Conservation (phyloP, 2,329 filamentous ascomycete genomes). For the Bipolaris zeicola region DNA sequence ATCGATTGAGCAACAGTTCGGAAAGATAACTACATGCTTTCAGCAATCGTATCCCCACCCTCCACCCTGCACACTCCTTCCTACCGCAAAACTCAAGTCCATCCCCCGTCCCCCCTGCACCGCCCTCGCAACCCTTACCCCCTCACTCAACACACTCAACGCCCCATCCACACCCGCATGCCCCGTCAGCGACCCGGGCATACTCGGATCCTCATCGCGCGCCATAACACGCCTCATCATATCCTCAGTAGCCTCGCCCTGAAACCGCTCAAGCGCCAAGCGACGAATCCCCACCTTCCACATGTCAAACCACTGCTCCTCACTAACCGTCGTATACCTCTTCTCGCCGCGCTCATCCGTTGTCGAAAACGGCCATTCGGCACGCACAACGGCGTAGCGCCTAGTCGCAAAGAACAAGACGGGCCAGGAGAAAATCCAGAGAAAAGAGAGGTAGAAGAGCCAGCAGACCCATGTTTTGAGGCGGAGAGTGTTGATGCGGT, state of each 20-base stretch:
- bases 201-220: constrained; percentile 53
- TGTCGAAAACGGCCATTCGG: constrained; percentile 64
- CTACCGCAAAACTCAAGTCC: constrained; percentile 11
- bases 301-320: constrained; percentile 64
- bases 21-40: background rate
- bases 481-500: constrained; percentile 68
- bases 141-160: constrained; percentile 42
- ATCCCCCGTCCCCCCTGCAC: constrained; percentile 23
- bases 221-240: constrained; percentile 37
- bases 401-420: constrained; percentile 70
- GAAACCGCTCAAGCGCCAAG: constrained; percentile 63
- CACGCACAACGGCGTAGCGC: constrained; percentile 67
- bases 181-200: constrained; percentile 39
- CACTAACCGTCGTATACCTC: constrained; percentile 57
- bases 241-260: constrained; percentile 60
- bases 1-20: too few relatives aligned
- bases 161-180: constrained; percentile 40
- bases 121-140: constrained; percentile 40
- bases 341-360: constrained; percentile 43
- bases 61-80: constrained; percentile 31
- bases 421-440: constrained; percentile 75
- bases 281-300: constrained; percentile 66
- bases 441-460: constrained; percentile 69
- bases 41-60: constrained; percentile 45
- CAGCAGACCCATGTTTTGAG: constrained; percentile 66